Percentiles rank a stretch among this genome's conserved stretches.
phyloP scores from a whole-genome alignment of 768 basidiomycete genomes.

The Boletus huronensis region DNA sequence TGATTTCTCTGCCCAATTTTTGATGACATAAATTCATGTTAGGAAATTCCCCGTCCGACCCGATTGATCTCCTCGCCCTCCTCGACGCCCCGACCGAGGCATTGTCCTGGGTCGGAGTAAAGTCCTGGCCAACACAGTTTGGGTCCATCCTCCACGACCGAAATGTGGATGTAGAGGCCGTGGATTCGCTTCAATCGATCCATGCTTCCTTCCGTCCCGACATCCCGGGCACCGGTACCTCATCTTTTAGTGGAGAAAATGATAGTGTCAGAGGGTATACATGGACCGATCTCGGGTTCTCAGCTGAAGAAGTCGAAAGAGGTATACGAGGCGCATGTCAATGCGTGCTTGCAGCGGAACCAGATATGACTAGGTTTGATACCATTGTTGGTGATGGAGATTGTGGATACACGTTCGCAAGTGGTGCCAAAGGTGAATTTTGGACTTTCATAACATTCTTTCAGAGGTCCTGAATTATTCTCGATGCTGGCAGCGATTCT shows the following conservation, averaged over 20 bases:
- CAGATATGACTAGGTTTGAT: slow-evolving; percentile 55
- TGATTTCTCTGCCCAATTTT: background rate
- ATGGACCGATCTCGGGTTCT: slow-evolving; percentile 11
- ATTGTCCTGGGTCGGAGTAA: slow-evolving; percentile 38
- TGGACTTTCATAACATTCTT: background rate
- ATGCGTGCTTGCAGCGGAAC: slow-evolving; percentile 43
- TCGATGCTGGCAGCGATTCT: slow-evolving; percentile 28
- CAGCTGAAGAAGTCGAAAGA: slow-evolving; percentile 4
- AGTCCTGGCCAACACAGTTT: slow-evolving; percentile 25
- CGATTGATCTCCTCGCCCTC: slow-evolving; percentile 29
- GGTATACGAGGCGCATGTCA: slow-evolving; percentile 34
- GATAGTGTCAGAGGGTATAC: background rate
- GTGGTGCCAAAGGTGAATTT: slow-evolving; percentile 39
- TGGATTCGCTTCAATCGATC: slow-evolving; percentile 1
- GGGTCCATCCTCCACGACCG: background rate
- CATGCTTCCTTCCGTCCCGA: background rate
- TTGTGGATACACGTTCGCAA: slow-evolving; percentile 55
- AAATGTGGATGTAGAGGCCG: slow-evolving; percentile 6
- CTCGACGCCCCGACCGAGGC: slow-evolving; percentile 45
- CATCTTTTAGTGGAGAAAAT: background rate
- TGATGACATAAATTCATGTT: background rate
- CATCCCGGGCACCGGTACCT: background rate
- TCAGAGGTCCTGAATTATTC: background rate
- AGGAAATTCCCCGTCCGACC: slow-evolving; percentile 17
- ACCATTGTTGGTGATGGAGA: slow-evolving; percentile 63